Evolutionary conservation across 768 basidiomycete species (phyloP), one percentile per base, ranked within the genome.

Genomic region (Suillus fuscotomentosus): DNA sequence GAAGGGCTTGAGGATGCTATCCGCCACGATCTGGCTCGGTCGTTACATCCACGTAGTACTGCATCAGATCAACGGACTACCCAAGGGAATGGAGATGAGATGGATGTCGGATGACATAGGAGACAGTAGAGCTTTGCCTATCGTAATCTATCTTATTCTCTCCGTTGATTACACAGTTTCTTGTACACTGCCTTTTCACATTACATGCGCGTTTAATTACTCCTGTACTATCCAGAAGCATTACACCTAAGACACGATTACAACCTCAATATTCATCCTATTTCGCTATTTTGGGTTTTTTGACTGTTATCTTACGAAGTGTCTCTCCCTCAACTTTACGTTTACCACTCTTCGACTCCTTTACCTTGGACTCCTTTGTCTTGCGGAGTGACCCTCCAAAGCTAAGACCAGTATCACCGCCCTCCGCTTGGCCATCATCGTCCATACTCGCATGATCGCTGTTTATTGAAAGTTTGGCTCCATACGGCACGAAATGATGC

Each of bases 1-100:
- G 82, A 84, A 60, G 95, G 89, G 24, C 76, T 94, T 59, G 88
- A 91, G 5, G 88, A 89, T 63, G 87, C 87, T 67, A 81, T 89
- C 9, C 72, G 75, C 56, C 77, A 70, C 66, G 77, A 81, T 61
- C 71, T 76, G 31, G 72, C 73, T 59, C 61, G 64, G 51, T 70
- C 71, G 34, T 62, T 60, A 38, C 73, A 66, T 68, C 71, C 41
- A 55, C 63, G 67, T 65, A 67, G 57, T 42, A 68, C 65, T 66
- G 70, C 63, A 60, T 55, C 63, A 63, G 65, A 56, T 56, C 65
- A 65, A 72, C 71, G 78, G 76, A 74, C 75, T 68, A 77, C 53
- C 65, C 69, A 67, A 57, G 87, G 78, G 24, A 77, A 75, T 59
- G 80, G 78, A 42, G 86, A 89, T 68, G 86, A 81, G 67, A 91